These are phyloP conservation scores for Phyllosticta citriasiana DNA, from an alignment of 2,329 filamentous ascomycete species.

Conservation along the genomic window DNA sequence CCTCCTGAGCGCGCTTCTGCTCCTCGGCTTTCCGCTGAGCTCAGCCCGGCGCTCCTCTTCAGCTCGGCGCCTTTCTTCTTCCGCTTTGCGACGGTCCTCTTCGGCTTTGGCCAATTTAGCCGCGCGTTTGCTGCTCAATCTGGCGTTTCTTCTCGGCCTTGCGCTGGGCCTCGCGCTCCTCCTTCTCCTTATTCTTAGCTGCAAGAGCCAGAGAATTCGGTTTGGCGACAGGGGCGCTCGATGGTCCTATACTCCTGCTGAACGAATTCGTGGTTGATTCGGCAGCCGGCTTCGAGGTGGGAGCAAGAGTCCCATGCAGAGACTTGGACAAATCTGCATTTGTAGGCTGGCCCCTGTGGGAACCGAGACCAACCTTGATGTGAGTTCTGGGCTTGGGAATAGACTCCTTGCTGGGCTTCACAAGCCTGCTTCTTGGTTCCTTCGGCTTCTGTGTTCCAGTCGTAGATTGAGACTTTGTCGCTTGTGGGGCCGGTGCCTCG, in stretches of 20 bases:
- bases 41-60: slow-evolving; percentile 23
- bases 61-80: slow-evolving; percentile 14
- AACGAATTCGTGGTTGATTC: slow-evolving; percentile 12
- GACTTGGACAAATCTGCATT: slow-evolving; percentile 20
- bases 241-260: not conserved
- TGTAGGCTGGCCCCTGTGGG: slow-evolving; percentile 30
- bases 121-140: slow-evolving; percentile 63
- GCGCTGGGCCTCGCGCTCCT: slow-evolving; percentile 70
- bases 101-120: slow-evolving; percentile 56
- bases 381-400: slow-evolving; percentile 44
- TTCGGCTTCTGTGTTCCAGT: slow-evolving; percentile 39
- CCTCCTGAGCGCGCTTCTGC: slow-evolving; percentile 27
- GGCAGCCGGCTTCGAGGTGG: slow-evolving; percentile 3
- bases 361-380: slow-evolving; percentile 16
- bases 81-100: slow-evolving; percentile 19
- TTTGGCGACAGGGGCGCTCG: slow-evolving; percentile 1
- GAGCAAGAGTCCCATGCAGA: slow-evolving; percentile 4
- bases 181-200: slow-evolving; percentile 74
- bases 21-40: slow-evolving; percentile 30
- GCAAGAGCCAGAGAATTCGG: slow-evolving; percentile 53
- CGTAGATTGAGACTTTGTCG: slow-evolving; percentile 42
- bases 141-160: slow-evolving; percentile 76
- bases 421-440: slow-evolving; percentile 37
- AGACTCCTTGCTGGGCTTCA: slow-evolving; percentile 53
- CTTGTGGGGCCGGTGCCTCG: slow-evolving; percentile 48